phyloP scores from a whole-genome alignment of 139 green algal species.

The Closterium sp. region DNA sequence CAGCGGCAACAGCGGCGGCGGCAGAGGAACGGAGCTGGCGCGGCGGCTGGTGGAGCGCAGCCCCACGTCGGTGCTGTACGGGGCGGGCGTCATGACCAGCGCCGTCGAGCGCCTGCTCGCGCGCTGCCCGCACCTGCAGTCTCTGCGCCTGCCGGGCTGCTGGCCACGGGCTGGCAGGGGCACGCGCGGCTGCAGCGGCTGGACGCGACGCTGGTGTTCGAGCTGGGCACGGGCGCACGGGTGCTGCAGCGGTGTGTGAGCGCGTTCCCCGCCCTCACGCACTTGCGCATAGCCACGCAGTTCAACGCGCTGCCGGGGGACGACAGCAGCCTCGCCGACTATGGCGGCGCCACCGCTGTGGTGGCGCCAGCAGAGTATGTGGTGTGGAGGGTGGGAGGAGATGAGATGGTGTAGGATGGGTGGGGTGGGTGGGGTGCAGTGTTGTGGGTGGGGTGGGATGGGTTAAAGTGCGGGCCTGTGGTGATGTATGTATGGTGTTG shows the following conservation, averaged over 20 bases:
- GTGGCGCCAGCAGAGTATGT: not conserved
- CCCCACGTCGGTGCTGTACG: not conserved
- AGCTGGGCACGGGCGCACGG: not conserved
- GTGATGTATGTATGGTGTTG: not conserved
- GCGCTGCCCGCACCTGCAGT: not conserved
- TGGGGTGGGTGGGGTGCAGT: not conserved
- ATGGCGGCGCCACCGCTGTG: not conserved
- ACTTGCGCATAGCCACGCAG: slow-evolving; percentile 5
- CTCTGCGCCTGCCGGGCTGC: not conserved
- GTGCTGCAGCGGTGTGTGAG: slow-evolving; percentile 5
- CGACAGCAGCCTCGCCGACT: not conserved
- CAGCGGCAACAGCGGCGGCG: not conserved
- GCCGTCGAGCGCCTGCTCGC: not conserved
- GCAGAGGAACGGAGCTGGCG: too few relatives aligned
- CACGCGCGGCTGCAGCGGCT: not conserved
- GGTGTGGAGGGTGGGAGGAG: not conserved
- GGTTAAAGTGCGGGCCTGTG: not conserved
- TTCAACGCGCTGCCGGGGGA: slow-evolving; percentile 4
- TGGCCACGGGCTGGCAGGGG: not conserved
- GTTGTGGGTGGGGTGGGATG: not conserved
- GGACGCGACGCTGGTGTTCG: slow-evolving; percentile 16
- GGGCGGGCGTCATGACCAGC: not conserved
- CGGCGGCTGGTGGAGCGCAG: not conserved
- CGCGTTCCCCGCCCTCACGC: slow-evolving; percentile 12
- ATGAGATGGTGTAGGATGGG: too few relatives aligned